Base-by-base conservation (phyloP, 371 early-diverging fungal species). In the Mortierella sp. region DNA sequence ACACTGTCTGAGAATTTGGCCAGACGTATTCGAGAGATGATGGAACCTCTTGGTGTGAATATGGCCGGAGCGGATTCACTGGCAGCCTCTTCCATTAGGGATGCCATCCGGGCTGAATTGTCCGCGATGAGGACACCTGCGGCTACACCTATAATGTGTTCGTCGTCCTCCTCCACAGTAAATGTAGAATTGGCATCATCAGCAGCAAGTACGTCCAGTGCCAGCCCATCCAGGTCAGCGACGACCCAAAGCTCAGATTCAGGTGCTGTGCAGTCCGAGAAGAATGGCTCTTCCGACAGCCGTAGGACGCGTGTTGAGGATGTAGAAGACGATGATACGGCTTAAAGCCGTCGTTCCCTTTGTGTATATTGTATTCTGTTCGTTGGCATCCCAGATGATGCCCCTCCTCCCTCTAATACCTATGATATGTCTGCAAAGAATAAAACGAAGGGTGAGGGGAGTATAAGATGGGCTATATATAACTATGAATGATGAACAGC, bases 71-170 rank as follows among this genome's bases (percentile, higher is more conserved):
- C 27, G 6, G 50, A 58, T 15, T 26, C 39, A 26, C 15, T 71
- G 15, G 46, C 50, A 14, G 23, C 62, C 3, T 51, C 56, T 3
- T 37, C 52, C 3, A 56, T 64, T 24, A 55, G 50, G 24, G 65
- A 62, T n/a, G 56, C 60, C 12, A 44, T 78, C 44, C 50, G 62
- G n/a, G 67, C 66, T 7, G 78, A 78, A 32, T 57, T 78, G 23
- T 42, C 58, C 14, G 51, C 64, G 23, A 34, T 56, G 21, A 50
- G 52, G 6, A n/a, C 42, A 8, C 21, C 56, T 21, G 14, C 26
- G 14, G 43, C 44, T 14, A 46, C 49, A 14, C 32, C 57, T 1
- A 46, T 62, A 5, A 12, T 64, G 6, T 44, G 62, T 3, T 39
- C 62, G 2, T 39, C 62, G 0, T 39, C 60, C 5, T 14, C 56